A percentile compares a stretch with the other conserved stretches of the same genome.
phyloP scores from a whole-genome alignment of 345 rosid species.

The Abelmoschus esculentus region DNA sequence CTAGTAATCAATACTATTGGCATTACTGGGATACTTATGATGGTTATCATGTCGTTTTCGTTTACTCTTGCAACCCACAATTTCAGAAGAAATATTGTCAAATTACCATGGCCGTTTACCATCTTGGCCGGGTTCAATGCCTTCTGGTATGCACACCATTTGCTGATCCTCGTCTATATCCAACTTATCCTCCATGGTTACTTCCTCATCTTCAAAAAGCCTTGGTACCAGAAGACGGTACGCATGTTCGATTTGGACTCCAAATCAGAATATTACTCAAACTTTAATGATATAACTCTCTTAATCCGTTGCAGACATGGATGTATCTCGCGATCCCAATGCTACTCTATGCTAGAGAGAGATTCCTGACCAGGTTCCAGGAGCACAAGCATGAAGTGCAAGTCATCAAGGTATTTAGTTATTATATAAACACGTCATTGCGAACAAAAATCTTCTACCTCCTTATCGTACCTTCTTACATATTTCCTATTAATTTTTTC shows the following conservation, averaged over 20 bases:
- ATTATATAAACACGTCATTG: neutral
- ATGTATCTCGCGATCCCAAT: slow-evolving; percentile 60
- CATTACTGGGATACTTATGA: slow-evolving; percentile 54
- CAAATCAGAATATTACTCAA: neutral
- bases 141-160: slow-evolving; percentile 95
- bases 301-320: slow-evolving; percentile 64
- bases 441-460: no score
- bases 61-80: slow-evolving; percentile 62
- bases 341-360: slow-evolving; percentile 51
- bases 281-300: neutral
- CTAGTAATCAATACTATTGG: slow-evolving; percentile 46
- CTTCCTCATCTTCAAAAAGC: slow-evolving; percentile 53
- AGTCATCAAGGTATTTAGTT: slow-evolving; percentile 50
- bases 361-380: slow-evolving; percentile 40
- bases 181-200: slow-evolving; percentile 68
- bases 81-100: slow-evolving; percentile 62
- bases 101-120: slow-evolving; percentile 57
- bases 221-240: slow-evolving; percentile 75
- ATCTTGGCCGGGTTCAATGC: slow-evolving; percentile 79
- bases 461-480: no score
- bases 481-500: no score
- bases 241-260: neutral
- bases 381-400: slow-evolving; percentile 54
- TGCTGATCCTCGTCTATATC: slow-evolving; percentile 60
- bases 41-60: slow-evolving; percentile 52